Evolutionary conservation across 2,329 filamentous ascomycete species (phyloP).

Genomic region (Aspergillus sp.): DNA sequence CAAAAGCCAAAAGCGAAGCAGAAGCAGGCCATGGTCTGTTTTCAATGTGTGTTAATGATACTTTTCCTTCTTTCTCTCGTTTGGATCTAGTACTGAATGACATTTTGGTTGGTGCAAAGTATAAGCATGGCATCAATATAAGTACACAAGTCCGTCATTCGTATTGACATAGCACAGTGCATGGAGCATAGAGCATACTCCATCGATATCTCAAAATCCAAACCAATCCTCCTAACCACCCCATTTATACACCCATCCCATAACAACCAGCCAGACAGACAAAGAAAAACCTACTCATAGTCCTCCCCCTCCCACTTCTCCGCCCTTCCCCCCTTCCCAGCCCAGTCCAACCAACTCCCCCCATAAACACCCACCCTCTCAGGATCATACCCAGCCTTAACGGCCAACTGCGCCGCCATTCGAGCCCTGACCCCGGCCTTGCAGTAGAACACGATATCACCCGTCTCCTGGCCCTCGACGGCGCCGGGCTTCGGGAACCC

Average conservation of each 20-base stretch:
- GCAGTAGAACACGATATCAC: constrained; percentile 78
- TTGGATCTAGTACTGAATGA: not conserved
- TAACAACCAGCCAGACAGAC: too few relatives aligned
- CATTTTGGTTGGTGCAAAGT: not conserved
- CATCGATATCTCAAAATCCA: not conserved
- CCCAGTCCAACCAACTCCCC: constrained; percentile 72
- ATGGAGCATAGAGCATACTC: not conserved
- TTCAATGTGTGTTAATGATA: constrained; percentile 19
- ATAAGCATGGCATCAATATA: not conserved
- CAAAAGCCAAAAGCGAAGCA: constrained; percentile 11
- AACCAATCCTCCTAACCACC: too few relatives aligned
- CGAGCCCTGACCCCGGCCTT: constrained; percentile 82
- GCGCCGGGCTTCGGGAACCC: constrained; percentile 69
- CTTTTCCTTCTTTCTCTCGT: constrained; percentile 2
- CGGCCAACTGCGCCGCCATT: constrained; percentile 74
- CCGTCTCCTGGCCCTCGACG: constrained; percentile 41
- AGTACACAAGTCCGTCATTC: not conserved
- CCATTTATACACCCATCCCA: too few relatives aligned
- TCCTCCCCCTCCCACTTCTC: constrained; percentile 46
- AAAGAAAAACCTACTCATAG: constrained; percentile 6
- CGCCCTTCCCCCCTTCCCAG: constrained; percentile 64
- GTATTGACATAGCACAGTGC: not conserved
- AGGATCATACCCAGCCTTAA: constrained; percentile 70
- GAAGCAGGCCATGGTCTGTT: constrained; percentile 21
- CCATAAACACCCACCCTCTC: constrained; percentile 57